Evolutionary conservation across 805 yeast species (phyloP).

Genomic region (Saccharomycodes ludwigii): DNA sequence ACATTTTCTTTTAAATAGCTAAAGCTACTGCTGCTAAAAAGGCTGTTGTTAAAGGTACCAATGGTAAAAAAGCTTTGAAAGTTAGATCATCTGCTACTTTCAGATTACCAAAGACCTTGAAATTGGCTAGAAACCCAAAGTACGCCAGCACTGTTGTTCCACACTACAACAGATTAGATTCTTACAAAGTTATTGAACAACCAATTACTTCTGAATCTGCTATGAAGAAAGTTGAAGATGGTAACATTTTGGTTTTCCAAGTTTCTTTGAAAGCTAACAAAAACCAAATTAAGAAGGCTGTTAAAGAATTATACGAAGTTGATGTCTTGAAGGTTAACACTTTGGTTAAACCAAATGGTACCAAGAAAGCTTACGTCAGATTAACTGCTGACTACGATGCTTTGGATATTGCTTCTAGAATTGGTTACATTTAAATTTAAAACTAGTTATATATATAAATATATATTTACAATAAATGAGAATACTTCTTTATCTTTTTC

Average conservation of each 20-base stretch:
- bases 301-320: slow-evolving; percentile 95
- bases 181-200: slow-evolving; percentile 84
- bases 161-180: slow-evolving; percentile 93
- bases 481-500: not conserved
- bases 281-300: slow-evolving; percentile 96
- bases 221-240: slow-evolving; percentile 98
- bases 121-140: slow-evolving; percentile 87
- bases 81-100: slow-evolving; percentile 92
- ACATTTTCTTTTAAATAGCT: slow-evolving; percentile 25
- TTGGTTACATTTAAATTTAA: slow-evolving; percentile 82
- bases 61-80: slow-evolving; percentile 80
- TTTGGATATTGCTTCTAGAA: slow-evolving; percentile 98
- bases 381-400: slow-evolving; percentile 99
- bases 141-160: slow-evolving; percentile 94
- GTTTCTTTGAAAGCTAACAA: slow-evolving; percentile 97
- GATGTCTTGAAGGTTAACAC: slow-evolving; percentile 93
- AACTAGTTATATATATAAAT: slow-evolving; percentile 1
- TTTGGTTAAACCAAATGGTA: slow-evolving; percentile 96
- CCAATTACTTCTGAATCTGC: slow-evolving; percentile 98
- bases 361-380: slow-evolving; percentile 99
- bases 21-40: slow-evolving; percentile 98
- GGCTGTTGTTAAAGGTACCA: slow-evolving; percentile 96
- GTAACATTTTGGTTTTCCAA: slow-evolving; percentile 98
- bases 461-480: not conserved
- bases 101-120: slow-evolving; percentile 96